Conservation (phyloP, 2,329 filamentous ascomycete genomes). For the Ascochyta lentis region DNA sequence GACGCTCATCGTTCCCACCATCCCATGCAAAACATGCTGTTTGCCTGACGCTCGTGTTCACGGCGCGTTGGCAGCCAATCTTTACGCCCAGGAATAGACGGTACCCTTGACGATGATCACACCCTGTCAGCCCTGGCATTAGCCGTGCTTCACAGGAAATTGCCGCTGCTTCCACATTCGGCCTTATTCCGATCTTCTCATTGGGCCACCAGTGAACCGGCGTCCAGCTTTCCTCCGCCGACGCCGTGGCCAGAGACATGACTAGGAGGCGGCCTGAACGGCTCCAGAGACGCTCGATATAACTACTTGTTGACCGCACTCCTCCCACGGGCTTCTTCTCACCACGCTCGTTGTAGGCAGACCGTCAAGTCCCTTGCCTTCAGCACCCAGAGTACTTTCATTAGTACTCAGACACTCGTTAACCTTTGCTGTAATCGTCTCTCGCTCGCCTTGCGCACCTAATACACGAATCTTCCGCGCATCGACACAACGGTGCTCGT, state of each 20-base stretch:
- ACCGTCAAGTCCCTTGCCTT: slow-evolving; percentile 34
- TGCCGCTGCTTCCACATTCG: slow-evolving; percentile 33
- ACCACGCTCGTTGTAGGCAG: slow-evolving; percentile 35
- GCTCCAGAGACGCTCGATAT: slow-evolving; percentile 18
- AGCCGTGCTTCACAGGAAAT: slow-evolving; percentile 33
- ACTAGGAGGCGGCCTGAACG: slow-evolving; percentile 14
- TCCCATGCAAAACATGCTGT: slow-evolving; percentile 19
- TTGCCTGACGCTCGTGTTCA: slow-evolving; percentile 13
- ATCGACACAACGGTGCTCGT: slow-evolving; percentile 13
- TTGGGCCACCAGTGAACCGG: slow-evolving; percentile 14
- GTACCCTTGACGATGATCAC: slow-evolving; percentile 31
- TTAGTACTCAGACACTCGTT: slow-evolving; percentile 26
- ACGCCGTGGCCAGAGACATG: slow-evolving; percentile 23
- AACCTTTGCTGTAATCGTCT: slow-evolving; percentile 15
- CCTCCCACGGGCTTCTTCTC: slow-evolving; percentile 20
- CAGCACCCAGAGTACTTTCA: slow-evolving; percentile 25
- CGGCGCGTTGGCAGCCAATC: slow-evolving; percentile 22
- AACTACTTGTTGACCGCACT: slow-evolving; percentile 33
- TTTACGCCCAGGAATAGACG: slow-evolving; percentile 36
- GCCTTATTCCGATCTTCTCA: slow-evolving; percentile 10
- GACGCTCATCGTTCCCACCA: neutral
- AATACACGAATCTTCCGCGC: slow-evolving; percentile 16
- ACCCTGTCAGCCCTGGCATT: slow-evolving; percentile 27
- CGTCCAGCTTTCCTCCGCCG: slow-evolving; percentile 20
- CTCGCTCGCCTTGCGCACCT: slow-evolving; percentile 19